Evolutionary conservation across 768 basidiomycete species (phyloP).

Genomic region (Podaxis sp.): DNA sequence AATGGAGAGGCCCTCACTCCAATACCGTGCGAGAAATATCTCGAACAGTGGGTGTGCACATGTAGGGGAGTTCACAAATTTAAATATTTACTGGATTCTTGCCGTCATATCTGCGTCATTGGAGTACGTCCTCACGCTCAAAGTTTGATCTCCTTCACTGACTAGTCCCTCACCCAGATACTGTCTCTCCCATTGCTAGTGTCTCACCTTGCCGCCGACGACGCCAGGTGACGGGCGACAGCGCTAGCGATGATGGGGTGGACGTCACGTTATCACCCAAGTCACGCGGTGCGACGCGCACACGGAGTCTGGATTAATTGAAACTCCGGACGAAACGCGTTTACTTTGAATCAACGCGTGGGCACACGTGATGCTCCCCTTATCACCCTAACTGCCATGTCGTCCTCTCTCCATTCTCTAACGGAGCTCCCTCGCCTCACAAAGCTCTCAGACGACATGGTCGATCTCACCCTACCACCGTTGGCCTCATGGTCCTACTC

Average conservation of each 20-base stretch:
- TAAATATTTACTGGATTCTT: no score
- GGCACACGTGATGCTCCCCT: constrained; percentile 40
- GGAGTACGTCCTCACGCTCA: neutral
- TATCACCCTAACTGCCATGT: constrained; percentile 48
- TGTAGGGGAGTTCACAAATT: no score
- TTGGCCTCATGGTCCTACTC: constrained; percentile 18
- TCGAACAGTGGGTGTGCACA: no score
- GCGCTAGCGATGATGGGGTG: neutral
- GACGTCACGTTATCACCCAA: constrained; percentile 15
- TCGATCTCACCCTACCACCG: constrained; percentile 20
- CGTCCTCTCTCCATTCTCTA: constrained; percentile 27
- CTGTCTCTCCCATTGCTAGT: neutral
- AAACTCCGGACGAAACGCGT: constrained; percentile 42
- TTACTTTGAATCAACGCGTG: constrained; percentile 33
- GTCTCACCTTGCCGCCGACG: neutral
- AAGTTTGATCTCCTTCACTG: neutral
- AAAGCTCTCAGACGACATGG: constrained; percentile 20
- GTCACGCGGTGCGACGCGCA: constrained; percentile 34
- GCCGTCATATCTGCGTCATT: no score
- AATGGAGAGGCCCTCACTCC: no score
- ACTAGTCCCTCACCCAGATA: neutral
- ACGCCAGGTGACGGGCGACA: neutral
- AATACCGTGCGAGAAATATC: no score
- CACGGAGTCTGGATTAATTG: constrained; percentile 27
- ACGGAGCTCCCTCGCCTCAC: constrained; percentile 19